Evolutionary conservation across 106 monocot species (phyloP).

Genomic region (Dendrobium officinale): DNA sequence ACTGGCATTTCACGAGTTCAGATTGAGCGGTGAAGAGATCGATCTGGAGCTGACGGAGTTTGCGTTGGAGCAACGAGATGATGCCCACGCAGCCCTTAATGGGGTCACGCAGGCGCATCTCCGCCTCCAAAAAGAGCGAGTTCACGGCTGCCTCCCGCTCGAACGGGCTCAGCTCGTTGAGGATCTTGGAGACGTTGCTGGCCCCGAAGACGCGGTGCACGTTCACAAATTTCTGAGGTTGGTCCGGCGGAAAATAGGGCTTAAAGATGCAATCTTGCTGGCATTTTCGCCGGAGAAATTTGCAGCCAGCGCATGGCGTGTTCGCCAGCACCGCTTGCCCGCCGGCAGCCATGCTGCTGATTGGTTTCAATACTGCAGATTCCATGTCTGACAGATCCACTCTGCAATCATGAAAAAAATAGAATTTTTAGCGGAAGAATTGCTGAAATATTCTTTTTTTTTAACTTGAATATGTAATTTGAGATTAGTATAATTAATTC

Average conservation of each 20-base stretch:
- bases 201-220: conserved; percentile 90
- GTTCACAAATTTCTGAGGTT: conserved; percentile 75
- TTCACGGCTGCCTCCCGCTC: conserved; percentile 76
- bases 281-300: conserved; percentile 91
- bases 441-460: too few species aligned
- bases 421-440: too few species aligned
- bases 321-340: background rate
- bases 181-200: conserved; percentile 81
- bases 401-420: too few species aligned
- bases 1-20: conserved; percentile 63
- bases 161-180: conserved; percentile 55
- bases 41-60: conserved; percentile 50
- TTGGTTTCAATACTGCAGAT: background rate
- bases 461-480: too few species aligned
- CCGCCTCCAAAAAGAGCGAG: conserved; percentile 80
- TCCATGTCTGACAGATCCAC: background rate
- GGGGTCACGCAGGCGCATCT: conserved; percentile 67
- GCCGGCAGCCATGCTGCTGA: too few species aligned
- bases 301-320: conserved; percentile 88
- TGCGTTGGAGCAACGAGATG: conserved; percentile 41
- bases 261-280: conserved; percentile 91
- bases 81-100: conserved; percentile 83
- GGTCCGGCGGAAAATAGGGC: conserved; percentile 90
- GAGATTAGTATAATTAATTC: too few species aligned
- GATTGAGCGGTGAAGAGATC: conserved; percentile 48